Base-by-base conservation (phyloP, 2,329 filamentous ascomycete species). In the Fusarium fujikuroi region DNA sequence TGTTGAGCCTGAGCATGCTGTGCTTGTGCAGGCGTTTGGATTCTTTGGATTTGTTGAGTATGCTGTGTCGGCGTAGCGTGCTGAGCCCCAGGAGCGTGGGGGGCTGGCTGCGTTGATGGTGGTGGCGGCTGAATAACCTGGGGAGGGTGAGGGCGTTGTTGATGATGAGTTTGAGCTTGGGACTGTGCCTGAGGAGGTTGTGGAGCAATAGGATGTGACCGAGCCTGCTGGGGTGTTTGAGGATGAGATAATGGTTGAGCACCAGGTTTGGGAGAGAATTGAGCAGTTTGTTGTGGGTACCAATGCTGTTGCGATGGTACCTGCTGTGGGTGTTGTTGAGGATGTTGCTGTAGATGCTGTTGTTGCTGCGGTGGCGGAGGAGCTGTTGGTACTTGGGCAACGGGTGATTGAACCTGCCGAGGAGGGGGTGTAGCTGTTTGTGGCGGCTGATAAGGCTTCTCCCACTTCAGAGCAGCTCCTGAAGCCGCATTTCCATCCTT, bases 361-460 rank as follows among this genome's bases (percentile, higher is more conserved):
- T 69, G 69, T 30, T 70, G 74, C 36, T 76, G 78, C 23, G 69
- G 68, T 44, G 58, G 68, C 9, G 69, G 69, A 6, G 70, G 70
- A 47, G 69, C 66, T 44, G 75, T 67, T 56, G 76, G 66, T 19
- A 67, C 76, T 54, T 77, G 73, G 28, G 72, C 69, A 44, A 72
- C 52, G 14, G 74, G 71, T 37, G 78, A 75, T 25, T 79, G 78
- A 30, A 72, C 57, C 34, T 77, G 79, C 16, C 78, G 74, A 39
- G 77, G 61, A 25, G 76, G 66, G 10, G 77, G 77, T 12, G 75
- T 69, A 47, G 74, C 61, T 25, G 76, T 32, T 16, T 77, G 77
- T 6, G 78, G 78, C 46, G 82, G 82, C 61, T 83, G 82, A 66
- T 84, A 83, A 16, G 83, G 82, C 72, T 82, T 83, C 72, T 84